Percentiles rank a stretch among this genome's conserved stretches.
phyloP scores from a whole-genome alignment of 768 basidiomycete species.

The Leccinum rimulosum region DNA sequence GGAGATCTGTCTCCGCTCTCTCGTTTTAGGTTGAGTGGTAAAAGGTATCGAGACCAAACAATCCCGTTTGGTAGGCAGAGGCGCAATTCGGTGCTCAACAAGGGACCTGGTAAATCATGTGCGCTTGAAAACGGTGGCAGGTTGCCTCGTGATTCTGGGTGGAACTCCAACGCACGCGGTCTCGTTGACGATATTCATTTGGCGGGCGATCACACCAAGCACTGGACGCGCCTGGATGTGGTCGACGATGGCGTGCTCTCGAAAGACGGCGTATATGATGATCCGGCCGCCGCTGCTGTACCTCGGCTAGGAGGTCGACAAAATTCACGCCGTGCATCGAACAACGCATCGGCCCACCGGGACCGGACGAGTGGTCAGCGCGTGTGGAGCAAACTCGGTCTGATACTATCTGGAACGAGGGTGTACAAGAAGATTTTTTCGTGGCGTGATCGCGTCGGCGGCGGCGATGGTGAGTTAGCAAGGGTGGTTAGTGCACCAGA shows the following conservation, averaged over 20 bases:
- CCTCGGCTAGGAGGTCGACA: conserved; percentile 1
- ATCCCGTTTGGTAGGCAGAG: neutral
- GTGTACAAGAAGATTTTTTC: conserved; percentile 6
- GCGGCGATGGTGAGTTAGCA: neutral
- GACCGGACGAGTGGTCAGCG: neutral
- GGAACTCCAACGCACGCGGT: neutral
- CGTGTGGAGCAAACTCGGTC: conserved; percentile 2
- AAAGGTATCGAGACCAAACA: neutral
- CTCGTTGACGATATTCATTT: neutral
- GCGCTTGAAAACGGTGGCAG: neutral
- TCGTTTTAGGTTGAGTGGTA: neutral
- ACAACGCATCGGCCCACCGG: neutral
- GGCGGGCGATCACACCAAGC: neutral
- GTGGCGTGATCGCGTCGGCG: conserved; percentile 11
- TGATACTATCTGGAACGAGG: conserved; percentile 2
- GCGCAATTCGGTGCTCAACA: neutral
- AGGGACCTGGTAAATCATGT: neutral
- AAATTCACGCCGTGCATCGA: neutral
- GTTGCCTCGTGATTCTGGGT: neutral
- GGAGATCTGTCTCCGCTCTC: neutral
- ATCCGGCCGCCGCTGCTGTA: conserved; percentile 16
- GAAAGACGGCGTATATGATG: neutral
- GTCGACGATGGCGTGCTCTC: neutral
- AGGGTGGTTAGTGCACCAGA: neutral
- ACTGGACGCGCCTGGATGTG: neutral